Evolutionary conservation across 306 rosid species (phyloP), one percentile per base, ranked within the genome.

Genomic region (Vigna mungo): DNA sequence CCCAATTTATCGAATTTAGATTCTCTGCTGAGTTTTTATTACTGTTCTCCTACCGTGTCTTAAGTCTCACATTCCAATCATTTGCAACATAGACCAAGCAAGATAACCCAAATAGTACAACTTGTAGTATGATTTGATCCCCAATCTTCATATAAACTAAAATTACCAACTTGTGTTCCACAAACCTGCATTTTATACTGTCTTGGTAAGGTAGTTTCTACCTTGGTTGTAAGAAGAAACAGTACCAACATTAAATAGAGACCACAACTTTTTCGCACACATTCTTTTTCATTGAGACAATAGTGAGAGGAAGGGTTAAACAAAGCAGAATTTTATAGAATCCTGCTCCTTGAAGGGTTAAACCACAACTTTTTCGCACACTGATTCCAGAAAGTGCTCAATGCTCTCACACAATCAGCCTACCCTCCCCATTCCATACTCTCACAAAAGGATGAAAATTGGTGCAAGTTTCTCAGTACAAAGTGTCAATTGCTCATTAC

Each of bases 321-420:
- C 7, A 78, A 6, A 51, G 18, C 74, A 68, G 32, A 78, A 61
- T 67, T 47, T 79, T 16, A 70, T 17, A 71, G 55, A 25, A 70
- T 25, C 64, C 12, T 34, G 7, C 9, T 54, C 32, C 61, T 52
- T 17, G 25, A n/a, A n/a, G n/a, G n/a, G n/a, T n/a, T n/a, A n/a
- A n/a, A n/a, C n/a, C n/a, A n/a, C n/a, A n/a, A n/a, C n/a, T n/a
- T n/a, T n/a, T n/a, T n/a, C n/a, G n/a, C n/a, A n/a, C 8, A 16
- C n/a, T 49, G 20, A 49, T 52, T 7, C 8, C 4, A 3, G 58
- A 7, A 17, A 52, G 25, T n/a, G 58, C 20, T 52, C 25, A 52
- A 52, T 14, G 43, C 44, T 60, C 65, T 14, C 10, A 27, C 41
- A 59, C 20, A 27, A 17, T 30, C 16, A 30, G 20, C 65, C 65